phyloP scores from a whole-genome alignment of 345 rosid genomes.

The Fremontodendron californicum region DNA sequence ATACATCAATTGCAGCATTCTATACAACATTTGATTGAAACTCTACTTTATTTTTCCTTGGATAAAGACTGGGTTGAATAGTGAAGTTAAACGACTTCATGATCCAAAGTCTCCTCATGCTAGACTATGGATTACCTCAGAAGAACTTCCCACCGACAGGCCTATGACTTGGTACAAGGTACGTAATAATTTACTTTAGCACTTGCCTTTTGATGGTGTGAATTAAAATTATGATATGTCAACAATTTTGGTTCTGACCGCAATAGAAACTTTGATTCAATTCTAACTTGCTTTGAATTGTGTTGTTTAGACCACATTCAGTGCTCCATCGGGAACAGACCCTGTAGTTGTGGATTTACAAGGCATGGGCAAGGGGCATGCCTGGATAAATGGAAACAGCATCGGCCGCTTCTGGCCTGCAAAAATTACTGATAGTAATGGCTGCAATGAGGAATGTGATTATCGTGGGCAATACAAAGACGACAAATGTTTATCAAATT shows the following conservation, averaged over 20 bases:
- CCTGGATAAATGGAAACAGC: constrained; percentile 47
- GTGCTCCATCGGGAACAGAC: constrained; percentile 35
- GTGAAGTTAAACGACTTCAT: constrained; percentile 20
- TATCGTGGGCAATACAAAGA: constrained; percentile 31
- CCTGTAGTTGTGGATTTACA: constrained; percentile 38
- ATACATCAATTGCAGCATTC: neutral
- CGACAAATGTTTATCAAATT: constrained; percentile 29
- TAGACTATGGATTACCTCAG: neutral
- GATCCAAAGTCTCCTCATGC: neutral
- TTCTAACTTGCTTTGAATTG: neutral
- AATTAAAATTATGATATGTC: neutral
- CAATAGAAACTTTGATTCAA: no score
- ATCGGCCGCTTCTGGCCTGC: constrained; percentile 48
- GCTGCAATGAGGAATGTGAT: constrained; percentile 30
- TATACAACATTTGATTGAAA: neutral
- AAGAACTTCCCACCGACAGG: constrained; percentile 7
- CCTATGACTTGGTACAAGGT: constrained; percentile 50
- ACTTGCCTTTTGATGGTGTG: neutral
- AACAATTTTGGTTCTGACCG: neutral
- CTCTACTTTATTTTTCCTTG: neutral
- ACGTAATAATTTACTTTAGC: neutral
- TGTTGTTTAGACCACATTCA: constrained; percentile 29
- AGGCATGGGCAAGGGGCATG: constrained; percentile 50
- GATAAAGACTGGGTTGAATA: constrained; percentile 26
- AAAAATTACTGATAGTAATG: constrained; percentile 13